These are phyloP conservation scores for Flaveria trinervia DNA, from an alignment of 129 eudicot species.

Conservation along the genomic window DNA sequence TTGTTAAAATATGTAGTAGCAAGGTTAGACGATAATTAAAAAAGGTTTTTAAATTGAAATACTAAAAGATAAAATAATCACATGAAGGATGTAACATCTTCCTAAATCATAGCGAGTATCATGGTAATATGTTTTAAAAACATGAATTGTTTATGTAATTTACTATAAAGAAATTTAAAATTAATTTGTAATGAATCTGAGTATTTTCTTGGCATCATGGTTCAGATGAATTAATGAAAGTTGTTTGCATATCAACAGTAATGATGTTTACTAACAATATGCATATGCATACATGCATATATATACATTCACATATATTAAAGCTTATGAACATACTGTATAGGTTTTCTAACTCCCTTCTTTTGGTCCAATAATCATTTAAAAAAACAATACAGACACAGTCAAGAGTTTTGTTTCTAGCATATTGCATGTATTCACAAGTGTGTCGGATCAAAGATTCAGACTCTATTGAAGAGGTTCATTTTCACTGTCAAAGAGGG, in stretches of 20 bases:
- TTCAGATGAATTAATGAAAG: too few relatives aligned
- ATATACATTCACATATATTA: too few relatives aligned
- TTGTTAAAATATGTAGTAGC: too few relatives aligned
- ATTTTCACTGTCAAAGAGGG: slow-evolving; percentile 14
- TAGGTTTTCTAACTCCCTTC: slow-evolving; percentile 11
- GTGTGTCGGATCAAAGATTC: slow-evolving; percentile 40
- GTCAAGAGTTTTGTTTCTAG: slow-evolving; percentile 15
- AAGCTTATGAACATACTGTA: neutral
- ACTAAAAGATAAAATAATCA: neutral
- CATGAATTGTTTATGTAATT: neutral
- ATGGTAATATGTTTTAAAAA: neutral
- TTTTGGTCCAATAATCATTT: slow-evolving; percentile 20
- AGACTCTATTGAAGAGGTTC: slow-evolving; percentile 20
- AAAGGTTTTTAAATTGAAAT: neutral
- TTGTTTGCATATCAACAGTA: too few relatives aligned
- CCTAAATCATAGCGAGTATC: neutral
- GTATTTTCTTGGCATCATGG: too few relatives aligned
- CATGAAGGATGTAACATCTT: neutral
- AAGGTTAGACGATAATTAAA: too few relatives aligned
- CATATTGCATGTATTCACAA: slow-evolving; percentile 36
- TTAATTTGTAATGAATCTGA: too few relatives aligned
- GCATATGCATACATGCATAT: neutral
- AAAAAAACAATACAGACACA: slow-evolving; percentile 13
- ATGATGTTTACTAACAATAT: neutral
- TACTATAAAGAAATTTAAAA: too few relatives aligned